These are phyloP conservation scores for Vararia minispora DNA, from an alignment of 768 basidiomycete genomes.

Conservation along the genomic window DNA sequence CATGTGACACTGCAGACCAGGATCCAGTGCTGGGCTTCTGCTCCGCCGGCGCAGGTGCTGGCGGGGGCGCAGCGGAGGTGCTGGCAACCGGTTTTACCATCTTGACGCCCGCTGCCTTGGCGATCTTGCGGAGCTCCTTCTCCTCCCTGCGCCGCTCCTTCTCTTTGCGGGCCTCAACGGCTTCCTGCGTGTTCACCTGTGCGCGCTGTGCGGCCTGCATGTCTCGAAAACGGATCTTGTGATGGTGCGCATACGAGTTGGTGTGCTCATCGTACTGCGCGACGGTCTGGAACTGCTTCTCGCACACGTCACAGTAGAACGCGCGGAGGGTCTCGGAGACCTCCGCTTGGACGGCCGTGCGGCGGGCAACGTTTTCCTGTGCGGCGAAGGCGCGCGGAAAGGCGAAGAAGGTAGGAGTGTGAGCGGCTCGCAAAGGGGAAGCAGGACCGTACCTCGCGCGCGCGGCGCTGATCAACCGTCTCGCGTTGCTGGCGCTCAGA, in stretches of 20 bases:
- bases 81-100: slow-evolving; percentile 28
- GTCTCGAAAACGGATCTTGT: slow-evolving; percentile 71
- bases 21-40: slow-evolving; percentile 10
- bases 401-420: background rate
- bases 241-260: slow-evolving; percentile 81
- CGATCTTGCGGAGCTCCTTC: slow-evolving; percentile 75
- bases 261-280: slow-evolving; percentile 86
- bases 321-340: slow-evolving; percentile 55
- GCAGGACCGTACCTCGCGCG: slow-evolving; percentile 46
- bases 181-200: slow-evolving; percentile 47
- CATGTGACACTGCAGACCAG: background rate
- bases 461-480: slow-evolving; percentile 62
- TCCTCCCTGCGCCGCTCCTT: slow-evolving; percentile 82
- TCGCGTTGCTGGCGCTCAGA: slow-evolving; percentile 76
- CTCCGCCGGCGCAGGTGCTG: slow-evolving; percentile 8
- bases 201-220: slow-evolving; percentile 65
- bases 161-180: slow-evolving; percentile 66
- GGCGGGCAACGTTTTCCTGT: slow-evolving; percentile 55
- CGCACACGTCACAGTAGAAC: slow-evolving; percentile 77
- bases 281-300: slow-evolving; percentile 80
- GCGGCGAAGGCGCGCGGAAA: background rate
- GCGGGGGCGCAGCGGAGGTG: slow-evolving; percentile 15
- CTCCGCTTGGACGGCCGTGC: slow-evolving; percentile 54
- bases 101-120: slow-evolving; percentile 71
- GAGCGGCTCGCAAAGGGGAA: background rate